Conservation (phyloP, 2,329 filamentous ascomycete genomes). For the Monosporascus sp. region DNA sequence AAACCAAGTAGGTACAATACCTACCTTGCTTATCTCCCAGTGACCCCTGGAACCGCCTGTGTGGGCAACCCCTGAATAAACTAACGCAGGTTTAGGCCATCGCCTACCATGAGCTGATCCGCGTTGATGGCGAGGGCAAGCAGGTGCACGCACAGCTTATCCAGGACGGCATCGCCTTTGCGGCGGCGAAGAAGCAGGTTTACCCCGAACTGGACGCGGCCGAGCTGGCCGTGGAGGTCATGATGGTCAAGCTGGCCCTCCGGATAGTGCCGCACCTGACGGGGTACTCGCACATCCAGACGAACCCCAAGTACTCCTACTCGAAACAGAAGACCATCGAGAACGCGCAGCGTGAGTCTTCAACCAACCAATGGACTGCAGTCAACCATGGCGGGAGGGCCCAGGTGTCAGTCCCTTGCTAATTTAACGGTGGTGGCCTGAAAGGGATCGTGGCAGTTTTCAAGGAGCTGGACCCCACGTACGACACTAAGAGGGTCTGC, state of each 20-base stretch:
- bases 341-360: conserved; percentile 44
- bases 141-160: conserved; percentile 34
- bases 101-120: conserved; percentile 40
- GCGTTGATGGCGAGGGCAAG: conserved; percentile 23
- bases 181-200: conserved; percentile 24
- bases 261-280: conserved; percentile 44
- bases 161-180: conserved; percentile 28
- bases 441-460: conserved; percentile 48
- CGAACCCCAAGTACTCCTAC: conserved; percentile 52
- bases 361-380: neutral
- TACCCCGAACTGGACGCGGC: conserved; percentile 32
- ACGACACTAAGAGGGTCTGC: conserved; percentile 46
- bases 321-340: conserved; percentile 41
- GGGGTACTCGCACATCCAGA: conserved; percentile 54
- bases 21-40: no score
- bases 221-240: conserved; percentile 52
- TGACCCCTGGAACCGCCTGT: no score
- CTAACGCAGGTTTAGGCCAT: conserved; percentile 35
- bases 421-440: neutral
- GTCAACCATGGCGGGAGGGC: conserved; percentile 1
- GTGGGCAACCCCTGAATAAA: neutral
- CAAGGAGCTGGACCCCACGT: conserved; percentile 34
- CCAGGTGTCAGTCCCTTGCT: neutral
- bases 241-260: conserved; percentile 51
- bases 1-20: conserved; percentile 38